Evolutionary conservation across 768 basidiomycete genomes (phyloP).

Genomic region (Leucocoprinus birnbaumii): DNA sequence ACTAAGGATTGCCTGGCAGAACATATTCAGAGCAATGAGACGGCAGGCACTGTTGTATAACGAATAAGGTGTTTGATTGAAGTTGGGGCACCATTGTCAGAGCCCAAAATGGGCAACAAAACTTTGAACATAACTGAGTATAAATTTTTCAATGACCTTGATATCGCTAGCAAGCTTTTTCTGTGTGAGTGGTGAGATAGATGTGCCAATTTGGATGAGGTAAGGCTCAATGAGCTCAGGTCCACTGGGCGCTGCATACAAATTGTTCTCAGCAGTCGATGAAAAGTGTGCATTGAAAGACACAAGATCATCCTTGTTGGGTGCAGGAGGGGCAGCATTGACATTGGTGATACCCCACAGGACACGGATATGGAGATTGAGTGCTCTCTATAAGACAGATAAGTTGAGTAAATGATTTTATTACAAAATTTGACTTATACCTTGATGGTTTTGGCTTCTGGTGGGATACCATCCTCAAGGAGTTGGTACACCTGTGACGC

Average conservation of each 20-base stretch:
- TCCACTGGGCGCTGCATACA: background rate
- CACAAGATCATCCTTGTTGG: background rate
- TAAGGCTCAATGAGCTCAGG: conserved; percentile 3
- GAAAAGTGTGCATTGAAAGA: conserved; percentile 7
- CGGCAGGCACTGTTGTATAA: conserved; percentile 16
- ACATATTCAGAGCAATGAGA: conserved; percentile 11
- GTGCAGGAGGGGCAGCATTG: conserved; percentile 5
- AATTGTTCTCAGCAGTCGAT: background rate
- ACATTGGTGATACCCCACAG: conserved; percentile 9
- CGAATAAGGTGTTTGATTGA: conserved; percentile 13
- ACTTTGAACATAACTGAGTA: conserved; percentile 12
- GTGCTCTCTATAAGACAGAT: conserved; percentile 4
- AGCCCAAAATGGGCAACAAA: conserved; percentile 5
- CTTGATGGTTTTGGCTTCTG: background rate
- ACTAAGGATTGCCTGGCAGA: background rate
- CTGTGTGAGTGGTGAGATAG: conserved; percentile 4
- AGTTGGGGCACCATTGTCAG: conserved; percentile 13
- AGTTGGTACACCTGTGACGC: background rate
- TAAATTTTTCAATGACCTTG: conserved; percentile 11
- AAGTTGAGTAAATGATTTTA: background rate
- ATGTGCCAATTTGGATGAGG: conserved; percentile 5
- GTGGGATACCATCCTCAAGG: background rate
- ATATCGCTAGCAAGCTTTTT: conserved; percentile 8
- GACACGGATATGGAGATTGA: conserved; percentile 12
- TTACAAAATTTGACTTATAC: background rate